Conservation (phyloP, 2,329 filamentous ascomycete genomes). For the Truncatella angustata region DNA sequence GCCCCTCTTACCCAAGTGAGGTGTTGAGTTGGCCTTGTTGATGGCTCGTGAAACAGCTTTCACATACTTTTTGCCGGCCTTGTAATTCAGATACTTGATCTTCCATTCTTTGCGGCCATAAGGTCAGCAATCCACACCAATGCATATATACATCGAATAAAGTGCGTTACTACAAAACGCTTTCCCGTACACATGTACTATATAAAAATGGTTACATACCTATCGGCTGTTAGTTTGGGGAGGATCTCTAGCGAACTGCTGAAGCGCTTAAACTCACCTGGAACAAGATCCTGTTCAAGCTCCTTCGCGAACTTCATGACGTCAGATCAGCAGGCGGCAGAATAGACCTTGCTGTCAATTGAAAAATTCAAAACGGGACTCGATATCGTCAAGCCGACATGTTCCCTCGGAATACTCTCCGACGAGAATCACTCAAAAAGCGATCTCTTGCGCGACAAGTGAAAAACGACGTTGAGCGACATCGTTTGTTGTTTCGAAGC, state of each 20-base stretch:
- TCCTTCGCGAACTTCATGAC: conserved; percentile 72
- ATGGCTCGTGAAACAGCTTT: conserved; percentile 78
- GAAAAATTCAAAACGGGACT: too few species aligned
- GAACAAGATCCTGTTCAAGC: conserved; percentile 82
- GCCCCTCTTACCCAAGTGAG: conserved; percentile 32
- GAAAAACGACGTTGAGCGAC: too few species aligned
- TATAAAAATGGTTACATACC: neutral
- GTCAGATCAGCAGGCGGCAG: conserved; percentile 17
- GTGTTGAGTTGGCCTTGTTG: conserved; percentile 56
- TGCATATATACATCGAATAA: too few species aligned
- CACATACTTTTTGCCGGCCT: conserved; percentile 90
- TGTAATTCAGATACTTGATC: conserved; percentile 92
- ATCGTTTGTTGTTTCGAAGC: neutral
- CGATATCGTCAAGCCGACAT: too few species aligned
- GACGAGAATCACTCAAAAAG: too few species aligned
- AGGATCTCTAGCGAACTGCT: neutral
- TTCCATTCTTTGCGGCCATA: conserved; percentile 94
- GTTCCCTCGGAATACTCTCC: too few species aligned
- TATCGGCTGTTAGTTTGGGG: neutral
- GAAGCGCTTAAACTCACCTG: conserved; percentile 50
- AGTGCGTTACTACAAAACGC: neutral
- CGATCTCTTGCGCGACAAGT: too few species aligned
- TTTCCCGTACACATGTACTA: neutral
- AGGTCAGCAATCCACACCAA: too few species aligned
- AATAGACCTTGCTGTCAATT: too few species aligned